Evolutionary conservation across 805 yeast genomes (phyloP), one percentile per base, ranked within the genome.

Genomic region (Cyberlindnera meyerae): DNA sequence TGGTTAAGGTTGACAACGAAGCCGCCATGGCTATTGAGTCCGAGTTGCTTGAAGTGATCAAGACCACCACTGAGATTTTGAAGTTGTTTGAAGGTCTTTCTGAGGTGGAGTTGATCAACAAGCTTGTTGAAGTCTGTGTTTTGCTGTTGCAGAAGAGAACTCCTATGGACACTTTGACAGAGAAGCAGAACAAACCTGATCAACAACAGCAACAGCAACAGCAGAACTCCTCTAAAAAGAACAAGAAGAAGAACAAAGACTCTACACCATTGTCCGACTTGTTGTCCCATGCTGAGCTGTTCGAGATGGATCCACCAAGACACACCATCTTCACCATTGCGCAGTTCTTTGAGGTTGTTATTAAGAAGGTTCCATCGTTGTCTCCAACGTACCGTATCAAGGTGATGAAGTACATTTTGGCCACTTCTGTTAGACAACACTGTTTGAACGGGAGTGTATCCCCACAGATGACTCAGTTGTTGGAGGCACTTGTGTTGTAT

Each of bases 341-440:
- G 27, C 32, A 41, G 6, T 82, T 85, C 47, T 68, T 83, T 40
- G 62, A 57, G 13, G 51, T 62, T 2, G 58, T 80, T 7, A 55
- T 83, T 18, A 55, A 68, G 13, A 70, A 65, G 37, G 67, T 72
- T 34, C 62, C 61, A 8, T 58, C 63, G 2, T 56, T 87, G 29
- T 76, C 89, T 1, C 68, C 82, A 2, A 75, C 82, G 2, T 78
- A 78, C 47, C 74, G 82, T 42, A 68, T 77, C 31, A 72, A 72
- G 43, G 68, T 86, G n/a, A 63, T 66, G 45, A 64, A 68, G 33
- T 75, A 62, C 54, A 60, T 60, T 4, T 54, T 75, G 5, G 37
- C 65, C 4, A 65, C 57, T 39, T 54, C 70, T 28, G 50, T 68
- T 30, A 45, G 49, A 24, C 59, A 61, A 37, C 32, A 55, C 34